Evolutionary conservation across 495 filamentous ascomycete genomes (phyloP).

Genomic region (Tuber indicum): DNA sequence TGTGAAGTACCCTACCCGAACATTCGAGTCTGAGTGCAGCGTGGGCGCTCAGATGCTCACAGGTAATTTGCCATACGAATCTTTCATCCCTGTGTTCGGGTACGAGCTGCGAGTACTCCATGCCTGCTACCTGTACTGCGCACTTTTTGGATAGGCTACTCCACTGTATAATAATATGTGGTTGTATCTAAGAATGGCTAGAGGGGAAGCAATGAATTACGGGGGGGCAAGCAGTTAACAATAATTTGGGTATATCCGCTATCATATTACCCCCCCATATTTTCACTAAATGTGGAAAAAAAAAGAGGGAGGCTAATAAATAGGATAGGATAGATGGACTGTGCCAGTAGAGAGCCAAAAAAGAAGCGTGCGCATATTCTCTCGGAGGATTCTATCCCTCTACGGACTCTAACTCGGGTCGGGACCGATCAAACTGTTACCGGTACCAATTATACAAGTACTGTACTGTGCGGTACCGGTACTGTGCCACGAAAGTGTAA

Average conservation of each 20-base stretch:
- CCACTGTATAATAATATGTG: background rate
- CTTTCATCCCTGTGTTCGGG: background rate
- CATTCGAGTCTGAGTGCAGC: background rate
- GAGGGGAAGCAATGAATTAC: background rate
- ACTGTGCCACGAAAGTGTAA: background rate
- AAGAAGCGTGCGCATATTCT: background rate
- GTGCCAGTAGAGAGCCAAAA: background rate
- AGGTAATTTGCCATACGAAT: background rate
- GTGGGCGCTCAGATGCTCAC: background rate
- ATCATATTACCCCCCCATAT: background rate
- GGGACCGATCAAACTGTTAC: background rate
- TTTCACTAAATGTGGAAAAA: background rate
- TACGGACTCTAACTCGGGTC: background rate
- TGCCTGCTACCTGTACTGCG: background rate
- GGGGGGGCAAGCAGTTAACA: background rate
- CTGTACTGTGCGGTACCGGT: too few species aligned
- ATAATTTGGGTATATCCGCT: background rate
- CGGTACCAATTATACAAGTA: background rate
- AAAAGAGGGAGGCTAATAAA: background rate
- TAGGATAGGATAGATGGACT: background rate
- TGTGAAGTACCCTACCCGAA: background rate
- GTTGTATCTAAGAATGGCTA: background rate
- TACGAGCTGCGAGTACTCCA: background rate
- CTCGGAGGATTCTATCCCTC: background rate
- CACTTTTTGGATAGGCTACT: background rate